phyloP scores from a whole-genome alignment of 1,284 basidiomycete species.

The Fistulina hepatica region DNA sequence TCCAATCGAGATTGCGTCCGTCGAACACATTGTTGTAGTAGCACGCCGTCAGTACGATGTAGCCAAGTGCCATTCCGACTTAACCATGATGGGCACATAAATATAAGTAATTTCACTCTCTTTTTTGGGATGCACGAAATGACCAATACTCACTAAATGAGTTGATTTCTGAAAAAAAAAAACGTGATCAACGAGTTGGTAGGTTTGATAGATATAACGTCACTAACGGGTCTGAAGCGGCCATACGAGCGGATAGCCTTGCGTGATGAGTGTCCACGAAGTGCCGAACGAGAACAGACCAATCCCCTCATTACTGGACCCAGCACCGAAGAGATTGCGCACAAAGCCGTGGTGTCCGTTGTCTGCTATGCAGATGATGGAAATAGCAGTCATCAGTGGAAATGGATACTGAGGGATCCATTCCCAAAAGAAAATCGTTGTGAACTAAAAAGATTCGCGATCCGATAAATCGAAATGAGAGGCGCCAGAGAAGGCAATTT shows the following conservation, averaged over 20 bases:
- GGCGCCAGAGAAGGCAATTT: too few species aligned
- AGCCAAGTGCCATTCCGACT: conserved; percentile 41
- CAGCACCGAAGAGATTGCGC: conserved; percentile 41
- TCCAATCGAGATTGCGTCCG: conserved; percentile 35
- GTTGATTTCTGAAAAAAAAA: conserved; percentile 27
- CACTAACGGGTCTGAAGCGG: conserved; percentile 38
- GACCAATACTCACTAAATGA: conserved; percentile 26
- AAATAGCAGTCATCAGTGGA: conserved; percentile 33
- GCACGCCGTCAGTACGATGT: conserved; percentile 33
- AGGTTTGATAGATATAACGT: conserved; percentile 5
- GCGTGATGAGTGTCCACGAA: conserved; percentile 44
- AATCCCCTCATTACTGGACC: conserved; percentile 41
- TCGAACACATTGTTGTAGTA: conserved; percentile 43
- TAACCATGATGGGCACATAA: conserved; percentile 1
- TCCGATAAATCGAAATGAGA: too few species aligned
- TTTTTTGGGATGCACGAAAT: too few species aligned
- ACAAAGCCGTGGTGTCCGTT: conserved; percentile 35
- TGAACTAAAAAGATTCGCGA: too few species aligned
- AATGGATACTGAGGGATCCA: conserved; percentile 37
- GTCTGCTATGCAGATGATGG: conserved; percentile 38
- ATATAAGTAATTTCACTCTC: neutral
- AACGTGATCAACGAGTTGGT: too few species aligned
- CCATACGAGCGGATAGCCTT: conserved; percentile 42
- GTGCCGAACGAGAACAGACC: conserved; percentile 38
- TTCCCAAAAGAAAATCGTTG: conserved; percentile 45